Base-by-base conservation (phyloP, 768 basidiomycete species). In the Lanmaoa pseudosensibilis region DNA sequence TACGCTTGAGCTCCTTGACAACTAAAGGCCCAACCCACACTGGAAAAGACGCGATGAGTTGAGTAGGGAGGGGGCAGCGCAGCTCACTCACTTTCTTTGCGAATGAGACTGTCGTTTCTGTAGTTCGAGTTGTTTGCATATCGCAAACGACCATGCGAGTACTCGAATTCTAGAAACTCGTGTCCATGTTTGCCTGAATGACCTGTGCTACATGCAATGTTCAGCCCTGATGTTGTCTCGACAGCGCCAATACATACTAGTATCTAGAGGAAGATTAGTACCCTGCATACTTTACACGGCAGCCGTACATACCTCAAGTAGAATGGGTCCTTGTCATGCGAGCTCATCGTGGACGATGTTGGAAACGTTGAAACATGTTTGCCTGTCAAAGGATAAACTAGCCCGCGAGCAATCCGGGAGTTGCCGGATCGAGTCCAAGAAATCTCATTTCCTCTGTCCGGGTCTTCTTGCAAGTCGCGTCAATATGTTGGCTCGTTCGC, bases 81-180 rank as follows among this genome's bases (percentile, higher is more conserved):
- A 27, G 55, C 13, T 19, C 10, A 82, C 93, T 66, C 64, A 97
- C 95, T 97, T 76, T 99, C 97, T 91, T 98, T 98, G 59, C 96
- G 85, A 70, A 99, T 98, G 47, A 99, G 77, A 72, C 88, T 90
- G 76, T 99, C 97, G 66, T 98, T 98, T 33, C 97, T 79, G 76
- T 99, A 99, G 75, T 99, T 99, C 11, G 96, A 98, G 80, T 98
- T 98, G 80, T 98, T 96, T 59, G 97, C 97, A 72, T 98, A 99
- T 63, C 97, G 85, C 53, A 98, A 82, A 62, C 96, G 88, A 38
- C 96, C 96, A 77, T 95, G 92, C 15, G 92, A 90, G 77, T 98
- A 98, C 73, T 98, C 96, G 66, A 98, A 99, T 72, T 99, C 96
- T 45, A 99, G 81, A 73, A 98, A 98, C 73, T 97, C 94, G 76